These are phyloP conservation scores for Thraustochytrium sp. DNA, from an alignment of 352 stramenopile species.

Conservation along the genomic window DNA sequence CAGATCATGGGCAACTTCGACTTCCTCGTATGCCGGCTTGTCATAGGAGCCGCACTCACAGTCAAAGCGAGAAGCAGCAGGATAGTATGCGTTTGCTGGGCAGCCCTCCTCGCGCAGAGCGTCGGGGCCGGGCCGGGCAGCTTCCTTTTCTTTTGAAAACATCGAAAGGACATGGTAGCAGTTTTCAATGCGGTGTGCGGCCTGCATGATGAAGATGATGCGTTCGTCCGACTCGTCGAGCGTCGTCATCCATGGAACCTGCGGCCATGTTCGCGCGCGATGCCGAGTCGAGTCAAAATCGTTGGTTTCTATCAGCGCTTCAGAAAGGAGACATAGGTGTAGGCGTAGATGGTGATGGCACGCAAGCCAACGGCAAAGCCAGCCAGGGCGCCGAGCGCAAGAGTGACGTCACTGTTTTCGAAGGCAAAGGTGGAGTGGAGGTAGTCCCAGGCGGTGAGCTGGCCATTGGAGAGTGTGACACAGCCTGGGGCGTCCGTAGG, in stretches of 20 bases:
- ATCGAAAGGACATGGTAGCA: too few species aligned
- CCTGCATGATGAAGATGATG: too few species aligned
- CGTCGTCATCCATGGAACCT: too few species aligned
- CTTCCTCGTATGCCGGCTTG: background rate
- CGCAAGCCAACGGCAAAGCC: slow-evolving; percentile 22
- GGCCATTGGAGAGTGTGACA: background rate
- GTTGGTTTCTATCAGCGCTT: slow-evolving; percentile 32
- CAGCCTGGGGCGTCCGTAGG: background rate
- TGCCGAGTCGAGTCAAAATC: too few species aligned
- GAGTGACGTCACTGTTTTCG: background rate
- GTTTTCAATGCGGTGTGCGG: too few species aligned
- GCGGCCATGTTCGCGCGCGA: too few species aligned
- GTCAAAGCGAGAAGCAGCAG: background rate
- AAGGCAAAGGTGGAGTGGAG: background rate
- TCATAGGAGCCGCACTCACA: slow-evolving; percentile 6
- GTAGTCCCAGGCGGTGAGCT: background rate
- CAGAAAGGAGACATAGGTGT: background rate
- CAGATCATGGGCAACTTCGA: background rate
- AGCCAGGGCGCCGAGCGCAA: background rate
- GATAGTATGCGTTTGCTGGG: background rate
- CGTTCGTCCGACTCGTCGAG: too few species aligned
- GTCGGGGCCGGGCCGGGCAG: background rate
- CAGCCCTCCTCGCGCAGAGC: background rate
- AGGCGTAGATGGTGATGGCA: background rate
- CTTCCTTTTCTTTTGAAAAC: too few species aligned